Percentiles rank a stretch among this genome's conserved stretches.
Evolutionary conservation across 257 asterid genomes (phyloP).

Genomic region (Datura wrightii): DNA sequence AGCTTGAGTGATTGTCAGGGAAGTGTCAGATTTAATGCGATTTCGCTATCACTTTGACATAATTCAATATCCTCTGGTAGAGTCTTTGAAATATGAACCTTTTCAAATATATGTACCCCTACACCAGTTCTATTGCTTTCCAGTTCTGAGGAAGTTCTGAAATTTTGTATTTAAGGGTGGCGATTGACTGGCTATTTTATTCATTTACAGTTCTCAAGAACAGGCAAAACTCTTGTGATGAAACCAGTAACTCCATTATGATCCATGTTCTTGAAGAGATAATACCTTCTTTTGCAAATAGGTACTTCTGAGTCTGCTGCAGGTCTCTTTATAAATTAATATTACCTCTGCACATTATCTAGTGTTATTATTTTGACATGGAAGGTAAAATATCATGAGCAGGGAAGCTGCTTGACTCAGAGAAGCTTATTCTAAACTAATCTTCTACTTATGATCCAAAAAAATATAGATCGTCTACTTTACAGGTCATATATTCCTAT

Average conservation of each 20-base stretch:
- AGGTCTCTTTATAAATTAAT: neutral
- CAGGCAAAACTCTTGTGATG: constrained; percentile 14
- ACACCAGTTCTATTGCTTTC: neutral
- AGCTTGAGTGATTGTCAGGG: neutral
- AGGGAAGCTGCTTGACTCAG: constrained; percentile 2
- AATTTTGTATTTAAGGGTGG: neutral
- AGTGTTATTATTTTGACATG: constrained; percentile 15
- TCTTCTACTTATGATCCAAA: neutral
- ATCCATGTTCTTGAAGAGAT: constrained; percentile 33
- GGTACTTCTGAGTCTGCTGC: constrained; percentile 30
- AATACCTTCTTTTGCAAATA: constrained; percentile 40
- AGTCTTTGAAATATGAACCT: neutral
- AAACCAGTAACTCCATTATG: constrained; percentile 30
- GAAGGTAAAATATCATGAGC: no score
- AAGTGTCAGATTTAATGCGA: neutral
- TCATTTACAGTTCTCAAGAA: constrained; percentile 18
- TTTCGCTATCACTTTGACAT: no score
- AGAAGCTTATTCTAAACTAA: neutral
- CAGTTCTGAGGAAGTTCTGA: neutral
- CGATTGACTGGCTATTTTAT: neutral
- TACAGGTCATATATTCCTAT: no score
- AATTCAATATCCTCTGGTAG: no score
- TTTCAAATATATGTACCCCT: neutral
- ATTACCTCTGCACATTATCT: constrained; percentile 4
- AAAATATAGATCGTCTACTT: neutral